Percentiles rank a stretch among this genome's conserved stretches.
These are phyloP conservation scores for Fusarium anthophilum DNA, from an alignment of 2,329 filamentous ascomycete genomes.

Conservation along the genomic window DNA sequence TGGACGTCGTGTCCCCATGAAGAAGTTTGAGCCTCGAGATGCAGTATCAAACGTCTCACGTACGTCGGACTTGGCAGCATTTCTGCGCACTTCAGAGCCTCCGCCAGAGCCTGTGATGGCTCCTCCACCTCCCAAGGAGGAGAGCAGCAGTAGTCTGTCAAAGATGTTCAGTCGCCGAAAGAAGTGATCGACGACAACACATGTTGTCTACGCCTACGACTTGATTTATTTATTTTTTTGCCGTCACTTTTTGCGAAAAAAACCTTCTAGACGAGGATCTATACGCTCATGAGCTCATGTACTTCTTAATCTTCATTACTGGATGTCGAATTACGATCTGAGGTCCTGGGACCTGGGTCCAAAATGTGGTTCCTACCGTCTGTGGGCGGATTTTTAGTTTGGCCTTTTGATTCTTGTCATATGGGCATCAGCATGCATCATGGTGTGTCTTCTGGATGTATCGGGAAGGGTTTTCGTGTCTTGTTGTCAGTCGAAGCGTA, in stretches of 20 bases:
- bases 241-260: not conserved
- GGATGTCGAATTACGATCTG: slow-evolving; percentile 20
- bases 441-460: slow-evolving; percentile 21
- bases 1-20: slow-evolving; percentile 62
- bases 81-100: slow-evolving; percentile 75
- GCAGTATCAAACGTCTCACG: slow-evolving; percentile 58
- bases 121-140: slow-evolving; percentile 45
- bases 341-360: slow-evolving; percentile 1
- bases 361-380: slow-evolving; percentile 1
- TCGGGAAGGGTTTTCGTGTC: not conserved
- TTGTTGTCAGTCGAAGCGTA: not conserved
- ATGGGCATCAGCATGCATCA: slow-evolving; percentile 13
- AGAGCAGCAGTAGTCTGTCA: slow-evolving; percentile 54
- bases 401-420: slow-evolving; percentile 24
- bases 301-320: slow-evolving; percentile 40
- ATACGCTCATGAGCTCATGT: slow-evolving; percentile 42
- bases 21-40: slow-evolving; percentile 67
- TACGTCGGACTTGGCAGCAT: slow-evolving; percentile 77
- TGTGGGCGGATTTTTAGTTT: slow-evolving; percentile 6
- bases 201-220: slow-evolving; percentile 12
- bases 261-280: slow-evolving; percentile 30
- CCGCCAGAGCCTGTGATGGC: slow-evolving; percentile 54
- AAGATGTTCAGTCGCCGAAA: slow-evolving; percentile 62
- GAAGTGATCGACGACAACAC: slow-evolving; percentile 52
- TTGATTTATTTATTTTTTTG: slow-evolving; percentile 16